Evolutionary conservation across 2,329 filamentous ascomycete genomes (phyloP).

Genomic region (Trichophyton rubrum): DNA sequence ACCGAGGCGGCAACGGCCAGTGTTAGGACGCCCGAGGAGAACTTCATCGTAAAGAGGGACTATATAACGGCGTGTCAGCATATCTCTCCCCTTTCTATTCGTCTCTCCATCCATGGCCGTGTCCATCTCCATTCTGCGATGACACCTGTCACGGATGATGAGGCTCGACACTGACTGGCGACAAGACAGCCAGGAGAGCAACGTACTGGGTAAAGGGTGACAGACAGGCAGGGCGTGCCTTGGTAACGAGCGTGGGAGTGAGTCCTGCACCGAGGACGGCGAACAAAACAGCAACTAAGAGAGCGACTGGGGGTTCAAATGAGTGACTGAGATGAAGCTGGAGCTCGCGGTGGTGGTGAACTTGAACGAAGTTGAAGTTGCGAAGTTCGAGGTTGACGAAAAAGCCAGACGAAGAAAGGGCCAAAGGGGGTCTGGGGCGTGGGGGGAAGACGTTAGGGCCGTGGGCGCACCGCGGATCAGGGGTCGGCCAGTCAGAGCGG

Average conservation of each 20-base stretch:
- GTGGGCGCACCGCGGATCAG: neutral
- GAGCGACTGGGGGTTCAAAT: constrained; percentile 10
- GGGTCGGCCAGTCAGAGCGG: neutral
- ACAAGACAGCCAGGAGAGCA: no score
- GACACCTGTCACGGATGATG: no score
- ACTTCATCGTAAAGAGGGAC: constrained; percentile 25
- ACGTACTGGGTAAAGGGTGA: neutral
- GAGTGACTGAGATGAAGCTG: constrained; percentile 7
- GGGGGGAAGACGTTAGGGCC: neutral
- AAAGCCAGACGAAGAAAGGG: constrained; percentile 14
- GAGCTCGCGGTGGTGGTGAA: neutral
- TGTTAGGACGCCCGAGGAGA: constrained; percentile 25
- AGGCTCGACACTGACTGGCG: no score
- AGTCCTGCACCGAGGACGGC: constrained; percentile 10
- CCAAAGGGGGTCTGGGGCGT: constrained; percentile 10
- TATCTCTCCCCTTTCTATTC: no score
- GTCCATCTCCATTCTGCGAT: no score
- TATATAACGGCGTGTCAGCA: no score
- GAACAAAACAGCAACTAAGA: constrained; percentile 6
- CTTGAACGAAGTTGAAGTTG: constrained; percentile 12
- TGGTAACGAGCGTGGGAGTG: constrained; percentile 14
- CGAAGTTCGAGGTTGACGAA: constrained; percentile 14
- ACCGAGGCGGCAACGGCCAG: constrained; percentile 31
- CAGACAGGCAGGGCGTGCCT: constrained; percentile 10
- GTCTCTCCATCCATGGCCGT: no score